Percentiles rank a stretch among this genome's conserved stretches.
phyloP scores from a whole-genome alignment of 2,329 filamentous ascomycete species.

The Beauveria sp. region DNA sequence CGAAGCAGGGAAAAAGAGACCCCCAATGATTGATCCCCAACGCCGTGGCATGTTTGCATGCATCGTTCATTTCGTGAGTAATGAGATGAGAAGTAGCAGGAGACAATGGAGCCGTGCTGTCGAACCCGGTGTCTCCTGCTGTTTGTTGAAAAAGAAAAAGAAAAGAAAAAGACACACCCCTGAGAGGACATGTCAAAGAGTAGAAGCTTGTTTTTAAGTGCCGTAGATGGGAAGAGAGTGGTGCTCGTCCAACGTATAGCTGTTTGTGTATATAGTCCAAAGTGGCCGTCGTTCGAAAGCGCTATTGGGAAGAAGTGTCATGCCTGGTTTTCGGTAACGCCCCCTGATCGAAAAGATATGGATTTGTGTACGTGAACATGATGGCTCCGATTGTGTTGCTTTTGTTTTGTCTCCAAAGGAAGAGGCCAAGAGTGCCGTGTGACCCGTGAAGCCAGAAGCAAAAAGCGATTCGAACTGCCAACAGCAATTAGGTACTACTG shows the following conservation, averaged over 20 bases:
- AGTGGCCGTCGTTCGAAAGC: background rate
- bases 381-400: background rate
- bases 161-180: background rate
- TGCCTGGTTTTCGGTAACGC: background rate
- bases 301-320: background rate
- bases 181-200: background rate
- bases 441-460: too few relatives aligned
- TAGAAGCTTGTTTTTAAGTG: background rate
- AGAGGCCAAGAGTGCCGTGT: too few relatives aligned
- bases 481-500: background rate
- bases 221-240: background rate
- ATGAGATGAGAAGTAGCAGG: background rate
- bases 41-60: conserved; percentile 6
- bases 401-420: background rate
- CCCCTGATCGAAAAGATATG: background rate
- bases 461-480: too few relatives aligned
- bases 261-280: too few relatives aligned
- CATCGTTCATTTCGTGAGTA: conserved; percentile 7
- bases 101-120: conserved; percentile 5
- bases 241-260: background rate
- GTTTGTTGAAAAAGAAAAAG: background rate
- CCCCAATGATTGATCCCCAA: background rate
- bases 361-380: background rate
- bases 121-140: background rate
- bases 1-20: background rate